phyloP scores from a whole-genome alignment of 1,139 yeast genomes.

The Candida neerlandica region DNA sequence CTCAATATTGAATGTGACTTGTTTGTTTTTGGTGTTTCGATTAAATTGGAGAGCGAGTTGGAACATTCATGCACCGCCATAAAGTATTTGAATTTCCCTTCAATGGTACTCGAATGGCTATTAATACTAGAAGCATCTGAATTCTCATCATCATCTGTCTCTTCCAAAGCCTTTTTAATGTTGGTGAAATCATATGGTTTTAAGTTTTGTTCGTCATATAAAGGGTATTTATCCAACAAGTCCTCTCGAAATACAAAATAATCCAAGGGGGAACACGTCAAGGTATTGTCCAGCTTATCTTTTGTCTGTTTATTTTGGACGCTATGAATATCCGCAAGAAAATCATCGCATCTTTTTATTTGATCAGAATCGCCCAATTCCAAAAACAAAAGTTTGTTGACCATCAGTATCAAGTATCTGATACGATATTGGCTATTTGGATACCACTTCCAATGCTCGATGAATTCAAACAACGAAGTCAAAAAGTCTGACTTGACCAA shows the following conservation, averaged over 20 bases:
- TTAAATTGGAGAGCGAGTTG: constrained; percentile 55
- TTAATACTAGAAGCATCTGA: constrained; percentile 5
- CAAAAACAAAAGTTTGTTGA: constrained; percentile 61
- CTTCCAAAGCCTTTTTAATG: constrained; percentile 17
- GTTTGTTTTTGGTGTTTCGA: constrained; percentile 62
- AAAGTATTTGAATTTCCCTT: constrained; percentile 31
- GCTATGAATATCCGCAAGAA: constrained; percentile 45
- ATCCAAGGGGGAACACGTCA: constrained; percentile 74
- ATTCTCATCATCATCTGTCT: constrained; percentile 3
- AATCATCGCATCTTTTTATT: constrained; percentile 50
- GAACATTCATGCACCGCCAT: constrained; percentile 50
- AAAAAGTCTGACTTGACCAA: constrained; percentile 40
- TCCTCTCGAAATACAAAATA: constrained; percentile 80
- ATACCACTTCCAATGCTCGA: constrained; percentile 72
- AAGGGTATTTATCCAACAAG: constrained; percentile 72
- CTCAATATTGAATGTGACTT: constrained; percentile 56
- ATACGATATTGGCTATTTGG: constrained; percentile 31
- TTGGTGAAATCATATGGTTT: constrained; percentile 22
- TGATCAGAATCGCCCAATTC: constrained; percentile 64
- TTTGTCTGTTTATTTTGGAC: constrained; percentile 36
- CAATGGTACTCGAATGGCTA: constrained; percentile 16
- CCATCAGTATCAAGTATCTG: constrained; percentile 57
- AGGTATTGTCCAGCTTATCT: constrained; percentile 22
- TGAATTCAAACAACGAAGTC: constrained; percentile 46
- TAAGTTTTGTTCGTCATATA: constrained; percentile 37